Conservation (phyloP, 768 basidiomycete species). For the Wakefieldia striispora region DNA sequence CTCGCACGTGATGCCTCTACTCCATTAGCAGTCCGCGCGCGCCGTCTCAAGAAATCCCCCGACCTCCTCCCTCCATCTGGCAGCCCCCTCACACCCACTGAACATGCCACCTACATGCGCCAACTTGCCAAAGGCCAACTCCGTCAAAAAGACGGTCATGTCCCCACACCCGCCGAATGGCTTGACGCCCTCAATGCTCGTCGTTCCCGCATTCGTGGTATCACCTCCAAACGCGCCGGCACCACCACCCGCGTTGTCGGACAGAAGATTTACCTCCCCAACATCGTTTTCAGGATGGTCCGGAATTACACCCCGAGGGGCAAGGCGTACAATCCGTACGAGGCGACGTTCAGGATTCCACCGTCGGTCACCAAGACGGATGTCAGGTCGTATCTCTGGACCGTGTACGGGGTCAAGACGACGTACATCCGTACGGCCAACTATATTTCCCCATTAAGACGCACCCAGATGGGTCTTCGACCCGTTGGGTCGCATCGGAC, state of each 20-base stretch:
- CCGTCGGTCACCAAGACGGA: slow-evolving; percentile 90
- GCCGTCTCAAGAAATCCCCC: slow-evolving; percentile 53
- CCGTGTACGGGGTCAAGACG: slow-evolving; percentile 84
- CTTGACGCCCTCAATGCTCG: slow-evolving; percentile 51
- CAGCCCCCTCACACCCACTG: slow-evolving; percentile 64
- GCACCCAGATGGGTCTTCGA: slow-evolving; percentile 27
- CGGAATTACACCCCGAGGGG: slow-evolving; percentile 77
- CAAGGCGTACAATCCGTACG: slow-evolving; percentile 88
- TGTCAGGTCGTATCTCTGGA: slow-evolving; percentile 77
- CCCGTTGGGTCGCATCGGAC: slow-evolving; percentile 44
- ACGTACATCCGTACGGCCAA: slow-evolving; percentile 97
- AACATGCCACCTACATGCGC: slow-evolving; percentile 60
- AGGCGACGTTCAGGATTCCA: slow-evolving; percentile 93
- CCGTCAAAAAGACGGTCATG: slow-evolving; percentile 31
- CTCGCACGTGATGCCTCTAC: slow-evolving; percentile 65
- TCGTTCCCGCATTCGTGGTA: slow-evolving; percentile 67
- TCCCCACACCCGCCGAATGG: slow-evolving; percentile 57
- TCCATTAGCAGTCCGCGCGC: slow-evolving; percentile 69
- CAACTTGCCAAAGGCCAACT: slow-evolving; percentile 53
- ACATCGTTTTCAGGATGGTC: slow-evolving; percentile 77
- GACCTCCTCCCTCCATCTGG: slow-evolving; percentile 33
- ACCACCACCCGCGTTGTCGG: slow-evolving; percentile 63
- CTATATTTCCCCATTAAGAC: slow-evolving; percentile 59
- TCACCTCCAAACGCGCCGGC: slow-evolving; percentile 37
- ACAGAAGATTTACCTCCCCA: slow-evolving; percentile 85